These are phyloP conservation scores for Heliocybe sulcata DNA, from an alignment of 1,284 basidiomycete genomes.

Conservation along the genomic window DNA sequence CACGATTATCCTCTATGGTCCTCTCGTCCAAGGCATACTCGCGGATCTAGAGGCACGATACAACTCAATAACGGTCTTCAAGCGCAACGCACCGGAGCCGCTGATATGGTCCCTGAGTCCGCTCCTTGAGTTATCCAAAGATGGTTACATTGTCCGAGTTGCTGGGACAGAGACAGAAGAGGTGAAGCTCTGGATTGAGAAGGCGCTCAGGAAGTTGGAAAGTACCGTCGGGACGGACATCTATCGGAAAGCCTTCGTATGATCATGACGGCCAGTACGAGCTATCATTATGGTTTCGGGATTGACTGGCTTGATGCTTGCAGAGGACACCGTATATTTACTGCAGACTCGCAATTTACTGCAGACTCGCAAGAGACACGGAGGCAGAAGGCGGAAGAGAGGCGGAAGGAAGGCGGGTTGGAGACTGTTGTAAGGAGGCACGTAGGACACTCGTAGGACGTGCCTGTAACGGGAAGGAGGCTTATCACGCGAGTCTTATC, in stretches of 20 bases:
- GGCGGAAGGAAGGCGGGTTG: constrained; percentile 9
- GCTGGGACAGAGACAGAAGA: constrained; percentile 68
- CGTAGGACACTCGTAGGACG: not conserved
- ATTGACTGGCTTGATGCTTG: no score
- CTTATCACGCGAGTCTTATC: not conserved
- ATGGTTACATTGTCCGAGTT: constrained; percentile 57
- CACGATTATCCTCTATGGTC: constrained; percentile 70
- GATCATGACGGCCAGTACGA: constrained; percentile 7
- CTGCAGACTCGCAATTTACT: no score
- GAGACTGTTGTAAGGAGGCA: not conserved
- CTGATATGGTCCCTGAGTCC: constrained; percentile 76
- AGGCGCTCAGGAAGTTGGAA: constrained; percentile 42
- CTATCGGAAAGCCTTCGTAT: constrained; percentile 56
- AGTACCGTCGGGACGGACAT: constrained; percentile 53
- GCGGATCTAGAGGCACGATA: constrained; percentile 42
- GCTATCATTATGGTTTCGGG: no score
- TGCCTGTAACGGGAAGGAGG: not conserved
- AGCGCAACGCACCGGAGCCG: constrained; percentile 38
- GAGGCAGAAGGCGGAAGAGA: constrained; percentile 7
- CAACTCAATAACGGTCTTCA: constrained; percentile 53
- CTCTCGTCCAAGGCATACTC: constrained; percentile 39
- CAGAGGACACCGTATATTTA: no score
- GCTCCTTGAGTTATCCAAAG: constrained; percentile 25
- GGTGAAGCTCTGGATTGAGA: constrained; percentile 63
- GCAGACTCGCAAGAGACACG: no score